Conservation (phyloP, 2,329 filamentous ascomycete genomes). For the Alternaria brassicicola region DNA sequence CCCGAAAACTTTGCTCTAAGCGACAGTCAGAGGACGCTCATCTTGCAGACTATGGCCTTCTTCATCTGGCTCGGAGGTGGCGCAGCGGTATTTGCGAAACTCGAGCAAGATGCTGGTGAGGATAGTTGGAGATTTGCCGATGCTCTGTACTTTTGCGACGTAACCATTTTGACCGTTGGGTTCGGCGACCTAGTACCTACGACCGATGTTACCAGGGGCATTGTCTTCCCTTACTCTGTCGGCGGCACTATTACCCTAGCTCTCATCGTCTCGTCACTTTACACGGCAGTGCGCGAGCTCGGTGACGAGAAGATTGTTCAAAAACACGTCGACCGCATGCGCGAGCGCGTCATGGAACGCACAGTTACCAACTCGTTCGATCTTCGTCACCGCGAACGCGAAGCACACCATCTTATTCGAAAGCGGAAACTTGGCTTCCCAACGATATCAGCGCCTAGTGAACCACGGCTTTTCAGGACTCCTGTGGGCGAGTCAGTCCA, state of each 20-base stretch:
- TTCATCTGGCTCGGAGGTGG: conserved; percentile 81
- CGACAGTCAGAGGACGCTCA: conserved; percentile 81
- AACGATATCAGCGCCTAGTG: conserved; percentile 35
- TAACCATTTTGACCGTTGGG: conserved; percentile 51
- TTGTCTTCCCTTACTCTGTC: conserved; percentile 84
- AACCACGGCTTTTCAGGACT: conserved; percentile 29
- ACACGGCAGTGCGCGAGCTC: conserved; percentile 67
- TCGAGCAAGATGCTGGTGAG: conserved; percentile 60
- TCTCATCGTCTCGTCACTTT: conserved; percentile 81
- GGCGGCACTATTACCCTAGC: conserved; percentile 84
- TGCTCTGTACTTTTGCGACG: conserved; percentile 58
- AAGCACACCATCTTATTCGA: conserved; percentile 31
- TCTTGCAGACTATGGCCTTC: conserved; percentile 87
- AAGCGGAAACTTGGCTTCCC: conserved; percentile 21
- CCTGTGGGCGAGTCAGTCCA: conserved; percentile 25
- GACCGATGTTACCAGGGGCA: conserved; percentile 65
- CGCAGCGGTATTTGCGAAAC: conserved; percentile 72
- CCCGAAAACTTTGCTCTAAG: conserved; percentile 78
- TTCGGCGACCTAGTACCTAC: conserved; percentile 62
- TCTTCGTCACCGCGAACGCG: conserved; percentile 46
- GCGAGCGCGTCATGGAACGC: conserved; percentile 60
- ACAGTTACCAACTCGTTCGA: conserved; percentile 61
- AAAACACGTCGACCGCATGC: conserved; percentile 62
- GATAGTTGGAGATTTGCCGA: conserved; percentile 75
- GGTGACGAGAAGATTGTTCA: conserved; percentile 67